Evolutionary conservation across 306 rosid species (phyloP).

Genomic region (Prunus fruticosa): DNA sequence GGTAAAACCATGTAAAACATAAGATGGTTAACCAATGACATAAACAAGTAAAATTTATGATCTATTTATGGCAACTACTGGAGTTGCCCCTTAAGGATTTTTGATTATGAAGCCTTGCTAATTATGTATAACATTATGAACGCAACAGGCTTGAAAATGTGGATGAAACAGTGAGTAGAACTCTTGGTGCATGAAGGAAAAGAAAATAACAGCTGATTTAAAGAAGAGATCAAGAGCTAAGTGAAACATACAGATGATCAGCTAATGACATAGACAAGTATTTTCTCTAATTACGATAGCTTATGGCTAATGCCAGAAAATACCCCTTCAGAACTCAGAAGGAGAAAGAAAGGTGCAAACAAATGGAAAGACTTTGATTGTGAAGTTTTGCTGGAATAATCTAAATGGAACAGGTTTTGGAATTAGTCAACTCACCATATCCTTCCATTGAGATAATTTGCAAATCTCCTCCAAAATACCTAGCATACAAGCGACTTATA

Average conservation of each 20-base stretch:
- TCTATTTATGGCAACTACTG: neutral
- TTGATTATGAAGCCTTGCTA: neutral
- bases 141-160: neutral
- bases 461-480: constrained; percentile 89
- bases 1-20: neutral
- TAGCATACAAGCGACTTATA: constrained; percentile 80
- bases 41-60: neutral
- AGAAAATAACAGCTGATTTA: neutral
- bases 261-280: neutral
- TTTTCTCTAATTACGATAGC: neutral
- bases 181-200: neutral
- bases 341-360: neutral
- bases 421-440: constrained; percentile 55
- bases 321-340: neutral
- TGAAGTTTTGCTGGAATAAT: neutral
- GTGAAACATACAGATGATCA: neutral
- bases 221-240: neutral
- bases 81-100: neutral
- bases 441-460: constrained; percentile 96
- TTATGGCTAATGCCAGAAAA: neutral
- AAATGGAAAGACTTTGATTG: neutral
- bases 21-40: neutral
- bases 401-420: neutral
- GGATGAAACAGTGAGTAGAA: neutral
- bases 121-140: neutral